phyloP scores from a whole-genome alignment of 441 rosid genomes.

The Bruguiera hainesii region DNA sequence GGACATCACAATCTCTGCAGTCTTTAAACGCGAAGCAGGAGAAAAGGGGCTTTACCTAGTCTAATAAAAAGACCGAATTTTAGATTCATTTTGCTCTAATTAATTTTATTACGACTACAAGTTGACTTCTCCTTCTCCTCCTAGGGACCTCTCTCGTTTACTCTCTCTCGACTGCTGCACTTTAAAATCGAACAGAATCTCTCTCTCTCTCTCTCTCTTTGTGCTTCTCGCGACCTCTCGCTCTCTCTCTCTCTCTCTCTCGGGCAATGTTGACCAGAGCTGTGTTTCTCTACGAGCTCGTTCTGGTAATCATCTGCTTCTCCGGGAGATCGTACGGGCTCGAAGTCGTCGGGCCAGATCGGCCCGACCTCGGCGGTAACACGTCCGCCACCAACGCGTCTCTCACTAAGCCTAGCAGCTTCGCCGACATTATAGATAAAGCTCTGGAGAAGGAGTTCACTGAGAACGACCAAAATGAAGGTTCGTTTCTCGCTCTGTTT shows the following conservation, averaged over 20 bases:
- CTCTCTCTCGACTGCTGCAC: too few species aligned
- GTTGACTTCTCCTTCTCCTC: too few species aligned
- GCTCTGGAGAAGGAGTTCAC: slow-evolving; percentile 53
- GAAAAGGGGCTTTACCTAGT: too few species aligned
- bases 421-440: slow-evolving; percentile 52
- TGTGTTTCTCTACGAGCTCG: slow-evolving; percentile 8
- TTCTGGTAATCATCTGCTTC: slow-evolving; percentile 17
- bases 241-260: neutral
- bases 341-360: slow-evolving; percentile 37
- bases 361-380: slow-evolving; percentile 17
- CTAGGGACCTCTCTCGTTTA: too few species aligned
- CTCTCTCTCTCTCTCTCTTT: too few species aligned
- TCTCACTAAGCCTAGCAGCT: slow-evolving; percentile 34
- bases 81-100: too few species aligned
- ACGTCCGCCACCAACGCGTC: slow-evolving; percentile 34
- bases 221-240: too few species aligned
- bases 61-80: too few species aligned
- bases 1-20: too few species aligned
- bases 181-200: too few species aligned
- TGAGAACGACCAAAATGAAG: slow-evolving; percentile 46
- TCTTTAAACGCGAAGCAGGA: too few species aligned
- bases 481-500: slow-evolving; percentile 16
- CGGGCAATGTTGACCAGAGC: slow-evolving; percentile 36
- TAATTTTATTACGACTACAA: too few species aligned
- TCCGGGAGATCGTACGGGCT: slow-evolving; percentile 28